A percentile compares a stretch with the other conserved stretches of the same genome.
Evolutionary conservation across 1,139 yeast genomes (phyloP).

Genomic region (Blastobotrys raffinosifermentans): DNA sequence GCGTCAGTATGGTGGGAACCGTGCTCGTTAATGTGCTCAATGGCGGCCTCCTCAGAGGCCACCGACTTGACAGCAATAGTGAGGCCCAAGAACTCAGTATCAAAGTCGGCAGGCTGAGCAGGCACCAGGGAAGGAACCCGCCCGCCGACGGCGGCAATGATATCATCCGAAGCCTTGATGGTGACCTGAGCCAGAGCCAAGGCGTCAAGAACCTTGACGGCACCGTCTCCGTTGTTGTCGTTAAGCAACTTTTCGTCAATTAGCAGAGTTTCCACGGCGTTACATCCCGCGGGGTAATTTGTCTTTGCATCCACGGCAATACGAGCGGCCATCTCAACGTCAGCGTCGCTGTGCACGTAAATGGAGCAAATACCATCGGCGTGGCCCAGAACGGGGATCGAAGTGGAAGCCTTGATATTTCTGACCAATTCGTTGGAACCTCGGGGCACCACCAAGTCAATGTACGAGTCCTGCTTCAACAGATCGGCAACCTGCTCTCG

Average conservation of each 20-base stretch:
- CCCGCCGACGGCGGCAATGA: slow-evolving; percentile 32
- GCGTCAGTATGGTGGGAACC: slow-evolving; percentile 97
- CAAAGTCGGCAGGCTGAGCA: slow-evolving; percentile 53
- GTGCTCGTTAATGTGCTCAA: slow-evolving; percentile 76
- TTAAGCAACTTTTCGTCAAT: slow-evolving; percentile 50
- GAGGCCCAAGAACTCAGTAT: slow-evolving; percentile 73
- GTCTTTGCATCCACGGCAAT: slow-evolving; percentile 84
- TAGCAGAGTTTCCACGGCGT: slow-evolving; percentile 85
- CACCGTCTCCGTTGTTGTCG: slow-evolving; percentile 33
- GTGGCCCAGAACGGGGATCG: slow-evolving; percentile 96
- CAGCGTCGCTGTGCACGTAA: slow-evolving; percentile 72
- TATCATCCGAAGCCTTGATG: slow-evolving; percentile 57
- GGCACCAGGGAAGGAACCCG: slow-evolving; percentile 17
- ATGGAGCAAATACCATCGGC: slow-evolving; percentile 97
- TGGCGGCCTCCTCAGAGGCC: slow-evolving; percentile 58
- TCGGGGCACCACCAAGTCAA: slow-evolving; percentile 94
- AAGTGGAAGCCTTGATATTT: slow-evolving; percentile 76
- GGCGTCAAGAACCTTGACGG: slow-evolving; percentile 40
- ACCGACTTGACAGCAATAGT: slow-evolving; percentile 73
- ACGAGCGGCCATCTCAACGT: slow-evolving; percentile 64
- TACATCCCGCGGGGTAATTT: slow-evolving; percentile 97
- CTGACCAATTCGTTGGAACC: slow-evolving; percentile 91
- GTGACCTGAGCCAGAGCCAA: slow-evolving; percentile 64
- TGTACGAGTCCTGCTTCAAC: slow-evolving; percentile 76
- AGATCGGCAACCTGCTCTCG: slow-evolving; percentile 86